Percentiles rank a stretch among this genome's conserved stretches.
Conservation (phyloP, 768 basidiomycete species). For the Tulasnella sp. region DNA sequence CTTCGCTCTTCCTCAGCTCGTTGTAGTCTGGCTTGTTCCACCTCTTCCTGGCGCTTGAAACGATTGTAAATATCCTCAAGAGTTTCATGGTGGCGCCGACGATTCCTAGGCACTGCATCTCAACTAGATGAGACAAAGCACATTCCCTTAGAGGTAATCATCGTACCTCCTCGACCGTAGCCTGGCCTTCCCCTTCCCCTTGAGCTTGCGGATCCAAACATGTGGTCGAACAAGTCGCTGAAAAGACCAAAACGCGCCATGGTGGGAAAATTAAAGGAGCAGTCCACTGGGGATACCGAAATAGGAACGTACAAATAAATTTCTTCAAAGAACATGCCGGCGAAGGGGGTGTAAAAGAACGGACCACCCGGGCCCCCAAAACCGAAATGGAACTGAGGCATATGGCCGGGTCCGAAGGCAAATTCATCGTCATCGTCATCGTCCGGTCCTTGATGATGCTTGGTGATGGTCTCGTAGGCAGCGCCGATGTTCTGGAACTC, state of each 20-base stretch:
- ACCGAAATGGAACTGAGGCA: conserved; percentile 3
- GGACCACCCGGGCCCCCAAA: conserved; percentile 7
- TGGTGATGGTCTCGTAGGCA: conserved; percentile 60
- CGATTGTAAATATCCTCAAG: not conserved
- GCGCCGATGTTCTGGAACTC: conserved; percentile 46
- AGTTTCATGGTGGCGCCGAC: not conserved
- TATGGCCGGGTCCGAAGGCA: conserved; percentile 28
- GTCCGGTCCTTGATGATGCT: conserved; percentile 48
- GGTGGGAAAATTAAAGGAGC: not conserved
- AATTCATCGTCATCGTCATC: conserved; percentile 31
- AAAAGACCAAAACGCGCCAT: not conserved
- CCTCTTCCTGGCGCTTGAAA: not conserved
- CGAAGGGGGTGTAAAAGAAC: conserved; percentile 30
- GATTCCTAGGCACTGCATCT: not conserved
- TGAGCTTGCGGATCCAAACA: not conserved
- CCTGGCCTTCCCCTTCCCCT: not conserved
- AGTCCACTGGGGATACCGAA: not conserved
- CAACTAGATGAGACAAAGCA: not conserved
- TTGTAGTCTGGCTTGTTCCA: not conserved
- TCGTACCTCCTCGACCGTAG: not conserved
- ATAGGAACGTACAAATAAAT: conserved; percentile 37
- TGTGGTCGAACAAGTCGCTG: not conserved
- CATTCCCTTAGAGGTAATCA: not conserved
- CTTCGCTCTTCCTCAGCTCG: not conserved
- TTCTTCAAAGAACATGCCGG: conserved; percentile 47